Evolutionary conservation across 495 filamentous ascomycete genomes (phyloP).

Genomic region (Penicillium robsamsonii): DNA sequence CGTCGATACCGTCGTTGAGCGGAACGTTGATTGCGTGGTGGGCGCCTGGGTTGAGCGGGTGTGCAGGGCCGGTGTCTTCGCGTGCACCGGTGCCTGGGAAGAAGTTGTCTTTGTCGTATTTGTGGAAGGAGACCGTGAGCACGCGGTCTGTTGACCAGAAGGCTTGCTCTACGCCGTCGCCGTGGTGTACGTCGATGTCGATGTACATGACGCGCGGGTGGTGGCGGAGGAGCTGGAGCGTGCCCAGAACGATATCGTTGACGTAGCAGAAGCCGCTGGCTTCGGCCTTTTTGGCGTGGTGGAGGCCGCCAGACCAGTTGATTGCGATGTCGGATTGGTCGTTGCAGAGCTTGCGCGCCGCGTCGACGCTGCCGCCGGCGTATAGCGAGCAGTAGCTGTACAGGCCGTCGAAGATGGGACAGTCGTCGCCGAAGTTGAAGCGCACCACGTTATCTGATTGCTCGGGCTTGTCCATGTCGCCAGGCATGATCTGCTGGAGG

Average conservation of each 20-base stretch:
- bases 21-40: conserved; percentile 67
- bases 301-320: conserved; percentile 98
- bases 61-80: conserved; percentile 56
- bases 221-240: conserved; percentile 82
- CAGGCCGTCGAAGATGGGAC: conserved; percentile 92
- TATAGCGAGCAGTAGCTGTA: conserved; percentile 95
- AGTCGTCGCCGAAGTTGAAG: conserved; percentile 92
- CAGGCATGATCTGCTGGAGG: conserved; percentile 50
- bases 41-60: conserved; percentile 60
- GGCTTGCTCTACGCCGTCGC: conserved; percentile 94
- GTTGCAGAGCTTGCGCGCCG: conserved; percentile 82
- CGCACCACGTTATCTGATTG: conserved; percentile 41
- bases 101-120: conserved; percentile 82
- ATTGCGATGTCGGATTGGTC: conserved; percentile 91
- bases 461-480: conserved; percentile 46
- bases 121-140: conserved; percentile 95
- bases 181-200: conserved; percentile 97
- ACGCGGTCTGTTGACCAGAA: conserved; percentile 97
- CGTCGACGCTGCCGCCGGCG: conserved; percentile 84
- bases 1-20: conserved; percentile 79
- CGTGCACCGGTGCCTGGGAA: conserved; percentile 66
- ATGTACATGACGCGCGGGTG: conserved; percentile 94
- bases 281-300: conserved; percentile 93
- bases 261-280: conserved; percentile 97
- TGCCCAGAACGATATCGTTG: conserved; percentile 96